Base-by-base conservation (phyloP, 139 green algal species). In the Protoeuglena noctilucae region DNA sequence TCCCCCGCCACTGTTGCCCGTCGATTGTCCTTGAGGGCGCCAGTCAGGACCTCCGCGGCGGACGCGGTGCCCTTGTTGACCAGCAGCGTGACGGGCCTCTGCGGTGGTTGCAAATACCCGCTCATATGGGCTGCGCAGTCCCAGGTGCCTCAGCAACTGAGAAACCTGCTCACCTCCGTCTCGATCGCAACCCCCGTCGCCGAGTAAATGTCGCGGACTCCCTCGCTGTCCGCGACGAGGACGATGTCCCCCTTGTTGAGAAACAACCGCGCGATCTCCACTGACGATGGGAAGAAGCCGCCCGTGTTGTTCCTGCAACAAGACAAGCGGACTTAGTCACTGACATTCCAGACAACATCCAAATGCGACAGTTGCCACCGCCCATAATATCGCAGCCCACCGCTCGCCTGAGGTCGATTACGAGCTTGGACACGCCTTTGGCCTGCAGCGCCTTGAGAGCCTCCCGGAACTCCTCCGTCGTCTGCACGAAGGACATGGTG, bases 281-380 rank as follows among this genome's bases (percentile, higher is more conserved):
- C 74, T 56, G 83, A 89, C 28, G 84, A 79, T 1, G 90, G 82
- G 75, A 98, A 97, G 19, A 88, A 56, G 6, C 90, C 90, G 7
- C 90, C 90, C 2, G 75, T 80, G 65, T 98, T 97, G 70, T 94
- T 94, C 9, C 90, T n/a, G n/a, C n/a, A n/a, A n/a, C n/a, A n/a
- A n/a, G n/a, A n/a, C n/a, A n/a, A n/a, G n/a, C n/a, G 40, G 19
- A 48, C 40, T 18, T 19, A 48, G 18, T 19, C 18, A 48, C 19
- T 18, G 18, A 19, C 40, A 48, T 19, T 21, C 19, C 18, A 48
- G 40, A 18, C 40, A 48, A 48, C 18, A 19, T 48, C 18, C 19
- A 21, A 21, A 18, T 19, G 19, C 18, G 40, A 48, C 40, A 48
- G 19, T 18, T 19, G 18, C 18, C 19, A 18, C 19, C 40, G 18